Conservation (phyloP, 2,329 filamentous ascomycete species). For the Dactylellina parvicollis region DNA sequence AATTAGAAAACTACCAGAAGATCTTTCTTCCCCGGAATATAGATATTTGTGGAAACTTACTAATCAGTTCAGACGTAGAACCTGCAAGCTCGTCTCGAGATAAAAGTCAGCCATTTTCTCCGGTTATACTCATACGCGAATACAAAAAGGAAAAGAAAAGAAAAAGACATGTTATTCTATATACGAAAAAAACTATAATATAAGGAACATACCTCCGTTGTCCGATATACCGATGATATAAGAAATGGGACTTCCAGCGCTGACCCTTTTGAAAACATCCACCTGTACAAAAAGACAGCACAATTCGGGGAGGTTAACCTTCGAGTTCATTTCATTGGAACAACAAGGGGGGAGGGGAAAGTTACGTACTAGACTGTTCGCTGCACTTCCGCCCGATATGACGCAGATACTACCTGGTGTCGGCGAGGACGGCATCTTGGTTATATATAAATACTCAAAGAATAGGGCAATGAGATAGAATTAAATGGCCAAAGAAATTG, state of each 20-base stretch:
- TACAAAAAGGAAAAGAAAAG: neutral
- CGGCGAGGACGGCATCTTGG: neutral
- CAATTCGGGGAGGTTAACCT: too few relatives aligned
- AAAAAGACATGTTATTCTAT: too few relatives aligned
- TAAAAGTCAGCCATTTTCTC: neutral
- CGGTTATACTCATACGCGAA: neutral
- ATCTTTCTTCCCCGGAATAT: too few relatives aligned
- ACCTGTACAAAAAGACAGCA: conserved; percentile 24
- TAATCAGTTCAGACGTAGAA: conserved; percentile 77
- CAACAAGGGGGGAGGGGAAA: neutral
- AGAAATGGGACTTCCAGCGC: conserved; percentile 50
- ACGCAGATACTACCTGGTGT: conserved; percentile 35
- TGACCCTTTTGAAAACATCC: conserved; percentile 50
- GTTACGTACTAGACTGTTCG: conserved; percentile 47
- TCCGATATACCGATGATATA: conserved; percentile 96
- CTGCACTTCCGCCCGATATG: conserved; percentile 47
- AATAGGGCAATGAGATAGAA: neutral
- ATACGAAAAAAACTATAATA: neutral
- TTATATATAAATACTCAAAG: neutral
- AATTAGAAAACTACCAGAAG: too few relatives aligned
- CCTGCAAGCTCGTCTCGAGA: conserved; percentile 60
- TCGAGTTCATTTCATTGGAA: too few relatives aligned
- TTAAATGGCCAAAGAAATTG: too few relatives aligned
- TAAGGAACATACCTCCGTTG: conserved; percentile 72
- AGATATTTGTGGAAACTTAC: conserved; percentile 37